phyloP scores from a whole-genome alignment of 352 stramenopile genomes.

The Lagenidium sp. region DNA sequence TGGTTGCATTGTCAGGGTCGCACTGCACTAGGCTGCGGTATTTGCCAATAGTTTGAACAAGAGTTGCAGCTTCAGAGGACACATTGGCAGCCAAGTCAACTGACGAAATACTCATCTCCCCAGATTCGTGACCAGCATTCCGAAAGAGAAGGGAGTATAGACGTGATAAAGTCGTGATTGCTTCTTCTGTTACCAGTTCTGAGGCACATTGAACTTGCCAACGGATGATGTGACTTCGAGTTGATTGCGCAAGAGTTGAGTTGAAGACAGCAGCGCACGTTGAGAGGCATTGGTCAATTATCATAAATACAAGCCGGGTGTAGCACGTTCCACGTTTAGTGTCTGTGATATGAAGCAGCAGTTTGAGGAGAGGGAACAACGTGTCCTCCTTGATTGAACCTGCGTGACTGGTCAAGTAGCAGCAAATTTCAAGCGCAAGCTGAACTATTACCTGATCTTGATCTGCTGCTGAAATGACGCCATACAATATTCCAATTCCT shows the following conservation, averaged over 20 bases:
- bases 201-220: background rate
- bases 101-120: too few species aligned
- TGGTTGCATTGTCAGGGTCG: background rate
- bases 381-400: constrained; percentile 10
- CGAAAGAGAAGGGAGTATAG: constrained; percentile 18
- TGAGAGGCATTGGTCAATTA: constrained; percentile 26
- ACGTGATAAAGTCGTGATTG: constrained; percentile 11
- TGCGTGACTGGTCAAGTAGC: constrained; percentile 23
- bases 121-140: too few species aligned
- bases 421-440: constrained; percentile 26
- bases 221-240: constrained; percentile 18
- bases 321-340: constrained; percentile 3
- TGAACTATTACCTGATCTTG: constrained; percentile 16
- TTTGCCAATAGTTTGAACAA: background rate
- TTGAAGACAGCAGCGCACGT: constrained; percentile 9
- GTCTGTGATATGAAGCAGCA: constrained; percentile 19
- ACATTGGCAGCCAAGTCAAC: too few species aligned
- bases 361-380: constrained; percentile 14
- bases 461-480: constrained; percentile 20
- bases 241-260: constrained; percentile 20
- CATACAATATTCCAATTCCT: constrained; percentile 19
- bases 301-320: constrained; percentile 17
- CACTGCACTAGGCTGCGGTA: background rate
- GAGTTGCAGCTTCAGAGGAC: background rate
- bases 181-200: constrained; percentile 12